Evolutionary conservation across 2,329 filamentous ascomycete species (phyloP).

Genomic region (Arthrobotrys sinensis): DNA sequence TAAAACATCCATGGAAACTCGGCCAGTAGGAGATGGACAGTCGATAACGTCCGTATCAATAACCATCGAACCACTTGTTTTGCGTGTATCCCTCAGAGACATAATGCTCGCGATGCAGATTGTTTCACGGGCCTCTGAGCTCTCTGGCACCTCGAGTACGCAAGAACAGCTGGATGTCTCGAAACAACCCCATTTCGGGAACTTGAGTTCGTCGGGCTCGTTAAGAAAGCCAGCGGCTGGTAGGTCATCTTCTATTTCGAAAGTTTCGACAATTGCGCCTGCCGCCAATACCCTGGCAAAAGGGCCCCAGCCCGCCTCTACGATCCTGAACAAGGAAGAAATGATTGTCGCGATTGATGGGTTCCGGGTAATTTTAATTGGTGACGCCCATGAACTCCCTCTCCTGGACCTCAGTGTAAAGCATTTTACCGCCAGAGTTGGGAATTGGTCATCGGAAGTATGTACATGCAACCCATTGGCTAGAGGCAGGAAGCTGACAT

Average conservation of each 20-base stretch:
- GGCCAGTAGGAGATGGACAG: conserved; percentile 74
- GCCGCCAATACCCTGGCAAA: background rate
- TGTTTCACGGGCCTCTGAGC: conserved; percentile 87
- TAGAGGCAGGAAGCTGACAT: conserved; percentile 22
- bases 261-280: conserved; percentile 66
- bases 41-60: conserved; percentile 84
- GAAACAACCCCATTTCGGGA: conserved; percentile 67
- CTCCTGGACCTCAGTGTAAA: conserved; percentile 95
- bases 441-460: conserved; percentile 81
- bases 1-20: conserved; percentile 86
- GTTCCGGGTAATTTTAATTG: conserved; percentile 91
- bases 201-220: conserved; percentile 62
- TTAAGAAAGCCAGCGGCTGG: conserved; percentile 44
- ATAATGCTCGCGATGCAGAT: conserved; percentile 96
- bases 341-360: conserved; percentile 89
- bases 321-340: conserved; percentile 74
- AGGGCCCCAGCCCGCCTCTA: conserved; percentile 23
- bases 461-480: background rate
- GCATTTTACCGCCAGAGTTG: conserved; percentile 84
- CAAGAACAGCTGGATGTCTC: conserved; percentile 72
- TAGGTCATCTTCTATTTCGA: conserved; percentile 67
- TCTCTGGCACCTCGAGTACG: conserved; percentile 71
- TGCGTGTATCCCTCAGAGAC: conserved; percentile 91
- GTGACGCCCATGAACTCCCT: conserved; percentile 94
- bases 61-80: conserved; percentile 89